Conservation (phyloP, 768 basidiomycete genomes). For the Rubroboletus pulcherrimus region DNA sequence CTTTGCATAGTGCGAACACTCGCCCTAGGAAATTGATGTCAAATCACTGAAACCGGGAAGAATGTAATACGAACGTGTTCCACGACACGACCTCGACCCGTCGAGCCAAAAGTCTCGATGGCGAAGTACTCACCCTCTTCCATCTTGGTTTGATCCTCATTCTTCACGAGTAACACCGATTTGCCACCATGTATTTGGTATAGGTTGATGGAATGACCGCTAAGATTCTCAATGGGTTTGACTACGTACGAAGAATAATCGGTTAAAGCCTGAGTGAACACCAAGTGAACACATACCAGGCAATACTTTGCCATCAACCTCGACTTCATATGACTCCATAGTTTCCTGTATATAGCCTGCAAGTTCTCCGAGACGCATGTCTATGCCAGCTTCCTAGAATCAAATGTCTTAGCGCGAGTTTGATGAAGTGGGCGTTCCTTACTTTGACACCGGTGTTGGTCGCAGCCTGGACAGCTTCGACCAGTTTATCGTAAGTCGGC, state of each 20-base stretch:
- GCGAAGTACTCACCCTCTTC: conserved; percentile 99
- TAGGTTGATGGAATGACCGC: conserved; percentile 87
- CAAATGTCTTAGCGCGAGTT: conserved; percentile 4
- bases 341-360: conserved; percentile 93
- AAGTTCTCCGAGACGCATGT: conserved; percentile 88
- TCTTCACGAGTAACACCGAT: conserved; percentile 85
- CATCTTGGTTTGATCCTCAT: conserved; percentile 92
- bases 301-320: conserved; percentile 76
- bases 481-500: conserved; percentile 81
- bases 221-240: conserved; percentile 90
- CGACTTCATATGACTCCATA: conserved; percentile 98
- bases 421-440: conserved; percentile 13
- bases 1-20: conserved; percentile 90
- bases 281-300: conserved; percentile 51
- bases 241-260: conserved; percentile 45
- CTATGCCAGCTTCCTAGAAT: conserved; percentile 89
- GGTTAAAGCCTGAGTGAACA: background rate
- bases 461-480: conserved; percentile 91
- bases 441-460: conserved; percentile 91
- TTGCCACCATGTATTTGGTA: conserved; percentile 96
- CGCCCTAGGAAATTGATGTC: conserved; percentile 52
- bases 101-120: conserved; percentile 98
- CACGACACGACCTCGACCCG: conserved; percentile 82
- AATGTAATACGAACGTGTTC: conserved; percentile 55
- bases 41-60: background rate